These are phyloP conservation scores for Pelargonium nanum DNA, from an alignment of 345 rosid species.

Conservation along the genomic window DNA sequence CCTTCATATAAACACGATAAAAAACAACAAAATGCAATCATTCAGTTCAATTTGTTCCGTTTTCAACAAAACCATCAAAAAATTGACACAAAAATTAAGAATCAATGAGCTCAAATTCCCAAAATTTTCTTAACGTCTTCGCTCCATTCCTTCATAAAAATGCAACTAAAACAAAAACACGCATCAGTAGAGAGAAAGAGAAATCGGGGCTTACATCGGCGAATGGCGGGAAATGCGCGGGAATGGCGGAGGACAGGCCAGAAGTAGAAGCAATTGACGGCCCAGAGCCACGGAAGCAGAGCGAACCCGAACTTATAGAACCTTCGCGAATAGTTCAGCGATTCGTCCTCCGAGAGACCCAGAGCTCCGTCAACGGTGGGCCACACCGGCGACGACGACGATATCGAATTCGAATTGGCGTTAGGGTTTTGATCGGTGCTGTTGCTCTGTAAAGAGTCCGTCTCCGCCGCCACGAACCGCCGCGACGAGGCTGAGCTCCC, in stretches of 20 bases:
- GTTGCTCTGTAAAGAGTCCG: no score
- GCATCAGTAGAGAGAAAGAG: neutral
- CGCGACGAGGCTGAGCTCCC: no score
- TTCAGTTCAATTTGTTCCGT: no score
- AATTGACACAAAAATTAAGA: no score
- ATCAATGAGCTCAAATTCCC: no score
- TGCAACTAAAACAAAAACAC: no score
- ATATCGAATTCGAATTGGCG: constrained; percentile 19
- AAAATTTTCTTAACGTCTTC: no score
- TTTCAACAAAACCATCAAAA: no score
- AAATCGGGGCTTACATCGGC: constrained; percentile 40
- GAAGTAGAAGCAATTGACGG: constrained; percentile 93
- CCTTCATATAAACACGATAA: no score
- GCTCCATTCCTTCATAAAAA: no score
- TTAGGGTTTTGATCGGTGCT: constrained; percentile 17
- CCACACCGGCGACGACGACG: constrained; percentile 54
- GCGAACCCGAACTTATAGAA: constrained; percentile 91
- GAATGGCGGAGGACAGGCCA: constrained; percentile 91
- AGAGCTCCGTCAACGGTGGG: constrained; percentile 85
- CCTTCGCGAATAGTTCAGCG: constrained; percentile 67
- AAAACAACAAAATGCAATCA: no score
- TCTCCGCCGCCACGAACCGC: no score
- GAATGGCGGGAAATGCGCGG: constrained; percentile 72
- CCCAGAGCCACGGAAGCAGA: constrained; percentile 92
- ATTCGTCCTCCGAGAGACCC: constrained; percentile 77